Conservation (phyloP, 176 grass and related monocot genomes). For the Oryza australiensis region DNA sequence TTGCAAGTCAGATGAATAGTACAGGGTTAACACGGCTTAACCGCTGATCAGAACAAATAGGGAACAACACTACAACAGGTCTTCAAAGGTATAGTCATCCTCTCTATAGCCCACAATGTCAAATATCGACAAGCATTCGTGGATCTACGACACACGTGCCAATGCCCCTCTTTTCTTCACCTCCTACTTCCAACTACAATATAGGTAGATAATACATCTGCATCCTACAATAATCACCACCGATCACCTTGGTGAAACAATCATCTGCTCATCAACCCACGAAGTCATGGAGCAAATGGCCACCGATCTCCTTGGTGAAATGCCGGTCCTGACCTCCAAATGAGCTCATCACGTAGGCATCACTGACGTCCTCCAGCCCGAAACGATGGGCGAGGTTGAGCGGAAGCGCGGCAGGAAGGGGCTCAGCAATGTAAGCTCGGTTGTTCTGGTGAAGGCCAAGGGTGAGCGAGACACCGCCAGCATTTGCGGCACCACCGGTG, state of each 20-base stretch:
- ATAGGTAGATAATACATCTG: slow-evolving; percentile 9
- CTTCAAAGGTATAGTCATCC: slow-evolving; percentile 43
- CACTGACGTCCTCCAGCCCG: slow-evolving; percentile 81
- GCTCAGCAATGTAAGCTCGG: slow-evolving; percentile 61
- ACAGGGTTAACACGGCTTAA: slow-evolving; percentile 47
- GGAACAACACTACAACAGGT: slow-evolving; percentile 26
- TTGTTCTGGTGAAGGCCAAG: slow-evolving; percentile 92
- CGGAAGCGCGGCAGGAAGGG: slow-evolving; percentile 58
- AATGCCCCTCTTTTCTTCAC: slow-evolving; percentile 18
- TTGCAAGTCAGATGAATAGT: slow-evolving; percentile 31
- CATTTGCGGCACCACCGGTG: not conserved
- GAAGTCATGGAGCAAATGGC: slow-evolving; percentile 88
- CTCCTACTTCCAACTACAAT: slow-evolving; percentile 48
- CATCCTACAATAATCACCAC: not conserved
- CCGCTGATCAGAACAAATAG: slow-evolving; percentile 43
- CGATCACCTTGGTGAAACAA: not conserved
- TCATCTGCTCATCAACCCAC: slow-evolving; percentile 55
- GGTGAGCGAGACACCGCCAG: slow-evolving; percentile 68
- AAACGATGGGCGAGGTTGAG: slow-evolving; percentile 72
- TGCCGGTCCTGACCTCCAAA: slow-evolving; percentile 72
- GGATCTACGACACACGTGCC: slow-evolving; percentile 42
- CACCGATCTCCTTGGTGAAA: slow-evolving; percentile 73
- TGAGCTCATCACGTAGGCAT: slow-evolving; percentile 66
- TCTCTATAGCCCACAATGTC: slow-evolving; percentile 40
- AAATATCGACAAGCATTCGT: slow-evolving; percentile 50